These are phyloP conservation scores for Rhizophagus prolifer DNA, from an alignment of 192 early-diverging fungal genomes.

Conservation along the genomic window DNA sequence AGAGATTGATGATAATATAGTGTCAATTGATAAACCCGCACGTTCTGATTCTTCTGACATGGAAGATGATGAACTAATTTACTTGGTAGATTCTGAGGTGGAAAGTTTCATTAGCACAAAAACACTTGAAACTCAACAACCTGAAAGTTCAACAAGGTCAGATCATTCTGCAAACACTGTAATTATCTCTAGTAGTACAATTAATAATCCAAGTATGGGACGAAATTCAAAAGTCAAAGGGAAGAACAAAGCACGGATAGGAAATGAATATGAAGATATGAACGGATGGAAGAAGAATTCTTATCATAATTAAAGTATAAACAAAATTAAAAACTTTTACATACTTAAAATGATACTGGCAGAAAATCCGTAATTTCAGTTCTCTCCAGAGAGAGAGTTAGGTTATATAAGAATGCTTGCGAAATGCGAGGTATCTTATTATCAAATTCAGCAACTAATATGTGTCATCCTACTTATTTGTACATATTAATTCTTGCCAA, in stretches of 20 bases:
- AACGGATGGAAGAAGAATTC: neutral
- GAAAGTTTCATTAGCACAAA: neutral
- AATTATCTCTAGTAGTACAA: neutral
- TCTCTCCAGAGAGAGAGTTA: no score
- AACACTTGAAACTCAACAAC: neutral
- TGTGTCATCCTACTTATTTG: neutral
- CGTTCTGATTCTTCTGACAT: conserved; percentile 1
- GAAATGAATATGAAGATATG: neutral
- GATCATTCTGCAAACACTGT: neutral
- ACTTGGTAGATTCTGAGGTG: neutral
- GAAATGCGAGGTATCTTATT: neutral
- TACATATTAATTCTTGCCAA: neutral
- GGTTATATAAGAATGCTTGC: neutral
- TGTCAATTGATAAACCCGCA: conserved; percentile 43
- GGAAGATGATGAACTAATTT: conserved; percentile 7
- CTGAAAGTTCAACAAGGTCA: neutral
- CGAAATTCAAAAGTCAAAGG: neutral
- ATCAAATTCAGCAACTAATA: neutral
- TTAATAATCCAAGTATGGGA: neutral
- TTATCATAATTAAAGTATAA: neutral
- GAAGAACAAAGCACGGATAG: neutral
- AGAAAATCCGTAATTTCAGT: neutral
- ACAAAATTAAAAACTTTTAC: neutral
- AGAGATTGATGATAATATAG: conserved; percentile 92
- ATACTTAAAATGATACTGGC: neutral